phyloP scores from a whole-genome alignment of 2,329 filamentous ascomycete genomes.

The Trichoderma aggressivum region DNA sequence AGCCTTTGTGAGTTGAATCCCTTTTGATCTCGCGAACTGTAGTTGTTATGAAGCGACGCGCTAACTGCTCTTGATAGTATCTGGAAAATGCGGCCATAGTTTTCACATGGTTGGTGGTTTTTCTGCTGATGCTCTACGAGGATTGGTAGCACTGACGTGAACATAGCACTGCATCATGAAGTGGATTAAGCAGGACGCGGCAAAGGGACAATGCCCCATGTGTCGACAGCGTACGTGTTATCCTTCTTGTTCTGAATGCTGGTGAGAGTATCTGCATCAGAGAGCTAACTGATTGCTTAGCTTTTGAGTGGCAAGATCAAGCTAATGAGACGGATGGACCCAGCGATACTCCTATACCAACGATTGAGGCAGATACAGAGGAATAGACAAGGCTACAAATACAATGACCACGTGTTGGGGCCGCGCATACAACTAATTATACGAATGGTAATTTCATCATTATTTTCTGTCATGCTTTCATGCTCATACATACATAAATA shows the following conservation, averaged over 20 bases:
- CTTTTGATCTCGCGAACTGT: too few species aligned
- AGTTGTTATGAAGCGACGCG: not conserved
- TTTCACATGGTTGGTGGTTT: constrained; percentile 79
- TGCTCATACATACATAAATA: constrained; percentile 3
- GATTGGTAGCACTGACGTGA: not conserved
- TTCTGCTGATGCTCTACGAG: not conserved
- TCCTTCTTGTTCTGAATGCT: not conserved
- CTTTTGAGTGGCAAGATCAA: constrained; percentile 42
- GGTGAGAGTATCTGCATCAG: not conserved
- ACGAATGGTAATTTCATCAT: not conserved
- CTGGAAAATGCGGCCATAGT: constrained; percentile 93
- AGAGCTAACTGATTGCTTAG: constrained; percentile 24
- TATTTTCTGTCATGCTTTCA: not conserved
- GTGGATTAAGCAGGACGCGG: constrained; percentile 94
- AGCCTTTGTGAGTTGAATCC: constrained; percentile 65
- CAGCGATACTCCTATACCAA: constrained; percentile 31
- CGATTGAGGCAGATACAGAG: constrained; percentile 23
- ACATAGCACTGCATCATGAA: constrained; percentile 85
- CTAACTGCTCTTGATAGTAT: constrained; percentile 56
- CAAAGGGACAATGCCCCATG: constrained; percentile 95
- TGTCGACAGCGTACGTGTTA: constrained; percentile 76
- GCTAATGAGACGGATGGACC: constrained; percentile 31
- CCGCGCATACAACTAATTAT: not conserved
- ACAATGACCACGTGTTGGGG: not conserved
- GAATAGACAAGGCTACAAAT: not conserved